phyloP scores from a whole-genome alignment of 2,329 filamentous ascomycete species.

The Botrytis tulipae region DNA sequence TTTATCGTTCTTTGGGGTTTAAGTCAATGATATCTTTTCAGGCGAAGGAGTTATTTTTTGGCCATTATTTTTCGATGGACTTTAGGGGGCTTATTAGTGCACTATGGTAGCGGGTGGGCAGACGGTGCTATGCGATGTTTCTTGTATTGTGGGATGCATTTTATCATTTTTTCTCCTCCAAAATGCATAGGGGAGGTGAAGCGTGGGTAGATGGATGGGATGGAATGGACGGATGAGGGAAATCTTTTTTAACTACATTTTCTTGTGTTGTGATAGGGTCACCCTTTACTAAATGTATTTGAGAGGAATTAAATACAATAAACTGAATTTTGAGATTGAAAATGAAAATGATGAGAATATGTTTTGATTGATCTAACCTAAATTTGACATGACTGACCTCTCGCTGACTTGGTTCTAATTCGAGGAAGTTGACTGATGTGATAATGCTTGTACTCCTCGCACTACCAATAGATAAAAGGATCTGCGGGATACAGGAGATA shows the following conservation, averaged over 20 bases:
- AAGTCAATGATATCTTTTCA: conserved; percentile 14
- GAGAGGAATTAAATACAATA: conserved; percentile 7
- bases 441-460: not conserved
- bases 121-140: conserved; percentile 7
- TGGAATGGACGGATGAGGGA: conserved; percentile 10
- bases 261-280: conserved; percentile 3
- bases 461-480: not conserved
- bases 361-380: not conserved
- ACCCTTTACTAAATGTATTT: conserved; percentile 11
- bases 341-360: not conserved
- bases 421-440: not conserved
- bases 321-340: not conserved
- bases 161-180: not conserved
- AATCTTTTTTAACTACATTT: conserved; percentile 1
- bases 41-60: conserved; percentile 12
- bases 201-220: not conserved
- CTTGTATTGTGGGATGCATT: conserved; percentile 13
- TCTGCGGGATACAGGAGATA: not conserved
- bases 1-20: not conserved
- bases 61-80: conserved; percentile 7
- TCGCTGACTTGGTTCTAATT: not conserved
- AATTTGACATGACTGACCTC: not conserved
- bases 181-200: not conserved
- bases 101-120: not conserved
- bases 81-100: conserved; percentile 4